Evolutionary conservation across 1,284 basidiomycete species (phyloP).

Genomic region (Leccinum variabile): DNA sequence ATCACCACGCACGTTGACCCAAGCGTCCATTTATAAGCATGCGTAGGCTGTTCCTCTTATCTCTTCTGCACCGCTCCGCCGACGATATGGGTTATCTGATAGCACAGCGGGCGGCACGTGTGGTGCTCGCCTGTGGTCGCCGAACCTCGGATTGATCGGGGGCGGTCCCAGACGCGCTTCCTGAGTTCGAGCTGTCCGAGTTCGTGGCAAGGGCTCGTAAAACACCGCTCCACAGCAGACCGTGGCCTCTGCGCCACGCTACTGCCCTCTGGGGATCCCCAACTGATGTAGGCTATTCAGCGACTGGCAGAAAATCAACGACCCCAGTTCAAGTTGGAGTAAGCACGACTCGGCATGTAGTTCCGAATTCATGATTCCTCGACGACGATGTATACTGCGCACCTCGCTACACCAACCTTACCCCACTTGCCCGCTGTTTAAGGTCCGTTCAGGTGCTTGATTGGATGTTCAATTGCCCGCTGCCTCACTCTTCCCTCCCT

Average conservation of each 20-base stretch:
- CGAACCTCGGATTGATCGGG: conserved; percentile 30
- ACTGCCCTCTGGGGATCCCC: conserved; percentile 10
- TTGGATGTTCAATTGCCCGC: conserved; percentile 16
- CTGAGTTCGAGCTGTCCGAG: conserved; percentile 16
- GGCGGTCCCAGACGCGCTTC: conserved; percentile 24
- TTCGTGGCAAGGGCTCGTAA: conserved; percentile 20
- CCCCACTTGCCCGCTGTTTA: conserved; percentile 20
- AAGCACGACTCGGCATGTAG: conserved; percentile 11
- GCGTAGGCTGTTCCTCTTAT: conserved; percentile 6
- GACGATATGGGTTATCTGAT: conserved; percentile 24
- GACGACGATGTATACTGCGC: conserved; percentile 9
- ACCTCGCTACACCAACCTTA: conserved; percentile 11
- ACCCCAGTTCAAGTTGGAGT: conserved; percentile 5
- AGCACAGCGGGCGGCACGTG: conserved; percentile 13
- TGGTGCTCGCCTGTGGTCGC: conserved; percentile 31
- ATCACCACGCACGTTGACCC: conserved; percentile 18
- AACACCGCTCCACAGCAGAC: conserved; percentile 25
- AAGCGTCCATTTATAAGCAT: conserved; percentile 7
- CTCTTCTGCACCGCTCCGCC: conserved; percentile 11
- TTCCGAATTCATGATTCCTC: conserved; percentile 11
- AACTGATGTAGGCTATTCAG: conserved; percentile 18
- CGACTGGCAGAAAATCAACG: conserved; percentile 12
- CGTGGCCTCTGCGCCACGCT: conserved; percentile 12
- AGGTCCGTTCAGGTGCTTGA: conserved; percentile 29
- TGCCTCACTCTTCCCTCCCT: conserved; percentile 28